Evolutionary conservation across 139 green algal species (phyloP), one percentile per base, ranked within the genome.

Genomic region (Picochlorum costavermella): DNA sequence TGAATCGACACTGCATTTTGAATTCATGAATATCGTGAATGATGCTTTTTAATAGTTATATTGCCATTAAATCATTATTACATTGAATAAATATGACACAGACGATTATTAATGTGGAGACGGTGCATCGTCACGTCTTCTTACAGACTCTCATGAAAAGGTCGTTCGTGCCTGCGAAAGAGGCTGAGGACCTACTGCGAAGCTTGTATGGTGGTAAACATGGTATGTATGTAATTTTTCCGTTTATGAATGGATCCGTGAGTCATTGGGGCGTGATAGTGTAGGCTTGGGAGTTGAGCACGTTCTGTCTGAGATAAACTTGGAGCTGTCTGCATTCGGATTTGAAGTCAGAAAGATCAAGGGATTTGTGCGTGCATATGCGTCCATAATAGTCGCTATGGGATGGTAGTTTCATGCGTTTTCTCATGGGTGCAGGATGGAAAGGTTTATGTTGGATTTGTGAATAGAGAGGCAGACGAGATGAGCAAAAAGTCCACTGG

Each of bases 401-500:
- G 10, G 11, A 49, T 17, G 12, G 11, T 49, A 49, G 43, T 49
- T 17, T 17, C 12, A 10, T 26, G n/a, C 46, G 46, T 53, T 53
- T 20, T 2, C 33, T 40, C 33, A 14, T 53, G 16, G 1, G 17
- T 53, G 46, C 46, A 53, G 46, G n/a, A 64, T 60, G 29, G 1
- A 13, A 25, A 64, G 14, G 10, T 37, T 14, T 70, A 70, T 26
- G 16, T 70, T n/a, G 64, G 64, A 13, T 70, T 70, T 31, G 50
- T 70, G n/a, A 70, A 70, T 51, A 30, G 5, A 8, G 50, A 63
- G 30, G 48, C 64, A 64, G 64, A 70, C 48, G 50, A 70, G 50
- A 20, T 14, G 14, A 70, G 64, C 29, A 70, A 70, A 33, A 17
- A 23, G 26, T 29, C 64, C 11, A 60, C 17, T 23, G 12, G 14